phyloP scores from a whole-genome alignment of 2,329 filamentous ascomycete species.

The Colletotrichum abscissum region DNA sequence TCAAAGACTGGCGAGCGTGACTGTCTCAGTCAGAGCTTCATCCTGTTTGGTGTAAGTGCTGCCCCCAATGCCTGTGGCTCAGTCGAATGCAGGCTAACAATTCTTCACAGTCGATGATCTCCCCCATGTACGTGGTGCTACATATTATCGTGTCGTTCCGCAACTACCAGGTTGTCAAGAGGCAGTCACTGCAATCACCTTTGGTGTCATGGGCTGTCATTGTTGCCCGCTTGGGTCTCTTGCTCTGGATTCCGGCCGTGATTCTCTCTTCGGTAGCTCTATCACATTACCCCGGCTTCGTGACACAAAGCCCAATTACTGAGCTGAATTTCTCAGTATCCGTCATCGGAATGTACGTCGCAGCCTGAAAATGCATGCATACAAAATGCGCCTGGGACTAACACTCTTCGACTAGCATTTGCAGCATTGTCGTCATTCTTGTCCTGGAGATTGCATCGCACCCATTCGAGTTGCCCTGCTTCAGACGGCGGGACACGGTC shows the following conservation, averaged over 20 bases:
- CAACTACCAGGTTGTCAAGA: conserved; percentile 38
- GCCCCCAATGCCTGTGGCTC: no score
- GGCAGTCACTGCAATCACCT: conserved; percentile 41
- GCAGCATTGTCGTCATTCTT: conserved; percentile 34
- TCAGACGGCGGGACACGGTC: conserved; percentile 24
- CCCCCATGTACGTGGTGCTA: conserved; percentile 44
- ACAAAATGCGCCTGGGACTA: background rate
- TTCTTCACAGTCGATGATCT: conserved; percentile 41
- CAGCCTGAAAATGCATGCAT: background rate
- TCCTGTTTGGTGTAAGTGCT: conserved; percentile 33
- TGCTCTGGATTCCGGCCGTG: conserved; percentile 43
- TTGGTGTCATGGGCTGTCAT: conserved; percentile 46
- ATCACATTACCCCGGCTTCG: conserved; percentile 36
- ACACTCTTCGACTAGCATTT: background rate
- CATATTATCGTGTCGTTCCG: conserved; percentile 43
- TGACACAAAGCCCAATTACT: conserved; percentile 37
- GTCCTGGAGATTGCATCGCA: conserved; percentile 38
- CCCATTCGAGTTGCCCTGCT: conserved; percentile 40
- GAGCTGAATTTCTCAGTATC: conserved; percentile 41
- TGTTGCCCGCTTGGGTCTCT: conserved; percentile 40
- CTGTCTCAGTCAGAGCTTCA: conserved; percentile 36
- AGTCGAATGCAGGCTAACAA: conserved; percentile 1
- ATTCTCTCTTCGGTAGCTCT: conserved; percentile 41
- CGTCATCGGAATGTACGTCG: conserved; percentile 39
- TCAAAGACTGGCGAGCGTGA: conserved; percentile 25